Evolutionary conservation across 768 basidiomycete genomes (phyloP), one percentile per base, ranked within the genome.

Genomic region (Gymnopilus dilepis): DNA sequence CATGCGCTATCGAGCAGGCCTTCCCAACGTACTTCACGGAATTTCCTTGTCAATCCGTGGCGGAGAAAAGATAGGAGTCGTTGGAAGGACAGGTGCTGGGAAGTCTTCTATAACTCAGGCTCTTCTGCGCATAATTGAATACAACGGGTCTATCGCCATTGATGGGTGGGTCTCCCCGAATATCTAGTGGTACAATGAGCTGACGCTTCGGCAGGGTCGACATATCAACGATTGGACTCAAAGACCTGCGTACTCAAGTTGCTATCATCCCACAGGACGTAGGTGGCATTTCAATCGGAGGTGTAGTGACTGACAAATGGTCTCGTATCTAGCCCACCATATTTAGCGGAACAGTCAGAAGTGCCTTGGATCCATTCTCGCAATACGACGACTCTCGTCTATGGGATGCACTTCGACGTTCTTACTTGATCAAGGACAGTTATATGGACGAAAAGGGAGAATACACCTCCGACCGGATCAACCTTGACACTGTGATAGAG

Each of bases 61-160:
- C 0, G 87, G 88, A 0, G 90, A 94, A 73, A 91, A 91, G 76
- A 86, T 93, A 53, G 91, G 90, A 12, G 84, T 93, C 31, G 90
- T 93, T 11, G 90, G 90, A 56, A 72, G 78, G 64, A 79, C 79
- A 42, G 89, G 87, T 2, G 85, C 86, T 0, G 86, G 85, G 21
- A 86, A 86, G 67, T 84, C 82, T 0, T 86, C 87, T 0, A 77
- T 93, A 53, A 84, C 90, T 70, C 76, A 87, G 58, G 82, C 86
- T 2, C 75, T 93, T 6, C 86, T 89, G 71, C 78, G 89, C 19
- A 84, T 92, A 61, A 86, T 91, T 38, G 90, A 94, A 71, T 79
- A 87, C 24, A 75, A 80, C 1, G 91, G 91, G 3, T 75, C 74
- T 1, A 90, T 94, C 64, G 71, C 74, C 9, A 80, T 94, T 48